Base-by-base conservation (phyloP, 1,284 basidiomycete species). In the Boletellus deceptivus region DNA sequence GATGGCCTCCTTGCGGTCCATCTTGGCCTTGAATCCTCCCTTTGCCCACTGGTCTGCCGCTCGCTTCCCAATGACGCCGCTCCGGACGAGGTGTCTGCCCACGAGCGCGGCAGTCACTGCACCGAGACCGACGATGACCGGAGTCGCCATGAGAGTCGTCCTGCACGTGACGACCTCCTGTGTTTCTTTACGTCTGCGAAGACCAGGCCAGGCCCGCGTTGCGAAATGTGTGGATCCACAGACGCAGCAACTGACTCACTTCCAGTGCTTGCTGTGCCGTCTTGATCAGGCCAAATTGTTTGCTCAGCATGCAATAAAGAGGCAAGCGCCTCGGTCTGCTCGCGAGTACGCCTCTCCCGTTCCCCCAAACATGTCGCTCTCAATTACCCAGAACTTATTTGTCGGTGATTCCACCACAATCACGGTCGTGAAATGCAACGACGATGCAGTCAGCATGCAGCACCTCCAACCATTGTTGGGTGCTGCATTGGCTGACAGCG, bases 1-100 rank as follows among this genome's bases (percentile, higher is more conserved):
- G 50, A 94, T 82, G 3, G 96, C 96, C 73, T 98, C 96, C 57
- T 86, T 89, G 65, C 90, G 80, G 69, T 98, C 95, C 94, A 98
- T 98, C 77, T 94, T 97, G 14, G 81, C 75, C 69, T 88, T 90
- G 82, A 99, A 99, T 1, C 95, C 96, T 53, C 96, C 96, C 72
- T 89, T 93, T 43, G 81, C 84, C 84, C 92, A 98, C 68, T 96
- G 83, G 43, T 94, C 87, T 6, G 83, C 87, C 11, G 80, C 86
- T 31, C 75, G 75, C 60, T 73, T 80, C 16, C 80, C 82, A 43
- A 83, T 73, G 31, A 82, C 47, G 22, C 84, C 77, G 54, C 79
- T 74, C 37, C 81, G 76, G 40, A 90, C 54, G 16, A 90, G 67
- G 39, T 85, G 83, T 43, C 92, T 77, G 6, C 90, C 91, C 22